Conservation (phyloP, 805 yeast genomes). For the Metschnikowia henanensis region DNA sequence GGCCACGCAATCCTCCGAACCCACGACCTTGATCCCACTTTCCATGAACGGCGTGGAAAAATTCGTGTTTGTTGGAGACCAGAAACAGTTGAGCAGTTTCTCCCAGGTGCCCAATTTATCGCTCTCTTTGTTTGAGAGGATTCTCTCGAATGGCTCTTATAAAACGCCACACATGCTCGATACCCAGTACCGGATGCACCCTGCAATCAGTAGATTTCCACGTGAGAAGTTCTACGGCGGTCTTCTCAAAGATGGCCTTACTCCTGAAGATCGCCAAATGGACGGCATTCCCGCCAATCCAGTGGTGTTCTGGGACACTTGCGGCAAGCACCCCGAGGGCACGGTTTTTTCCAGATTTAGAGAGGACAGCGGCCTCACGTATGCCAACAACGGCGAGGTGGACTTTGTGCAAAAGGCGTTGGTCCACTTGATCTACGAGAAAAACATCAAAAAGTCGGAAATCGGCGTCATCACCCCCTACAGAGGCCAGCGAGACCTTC, state of each 20-base stretch:
- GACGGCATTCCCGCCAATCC: slow-evolving; percentile 50
- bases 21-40: slow-evolving; percentile 67
- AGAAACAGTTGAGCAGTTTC: slow-evolving; percentile 70
- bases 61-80: slow-evolving; percentile 75
- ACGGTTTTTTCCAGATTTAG: slow-evolving; percentile 48
- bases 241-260: slow-evolving; percentile 56
- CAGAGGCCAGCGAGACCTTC: slow-evolving; percentile 67
- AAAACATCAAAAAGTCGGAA: slow-evolving; percentile 47
- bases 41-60: slow-evolving; percentile 64
- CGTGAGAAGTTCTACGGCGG: slow-evolving; percentile 51
- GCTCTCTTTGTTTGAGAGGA: slow-evolving; percentile 67
- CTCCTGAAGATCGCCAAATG: slow-evolving; percentile 47
- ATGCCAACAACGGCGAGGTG: slow-evolving; percentile 56
- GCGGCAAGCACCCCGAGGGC: slow-evolving; percentile 46
- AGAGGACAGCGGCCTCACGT: slow-evolving; percentile 57
- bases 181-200: slow-evolving; percentile 71
- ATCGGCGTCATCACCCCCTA: slow-evolving; percentile 74
- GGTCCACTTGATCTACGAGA: slow-evolving; percentile 52
- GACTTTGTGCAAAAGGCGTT: slow-evolving; percentile 47
- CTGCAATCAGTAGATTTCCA: slow-evolving; percentile 59
- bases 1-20: slow-evolving; percentile 75
- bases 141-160: slow-evolving; percentile 60
- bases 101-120: slow-evolving; percentile 67
- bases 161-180: slow-evolving; percentile 65
- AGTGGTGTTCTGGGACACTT: slow-evolving; percentile 59